Base-by-base conservation (phyloP, 1,284 basidiomycete genomes). In the Heliocybe sulcata region DNA sequence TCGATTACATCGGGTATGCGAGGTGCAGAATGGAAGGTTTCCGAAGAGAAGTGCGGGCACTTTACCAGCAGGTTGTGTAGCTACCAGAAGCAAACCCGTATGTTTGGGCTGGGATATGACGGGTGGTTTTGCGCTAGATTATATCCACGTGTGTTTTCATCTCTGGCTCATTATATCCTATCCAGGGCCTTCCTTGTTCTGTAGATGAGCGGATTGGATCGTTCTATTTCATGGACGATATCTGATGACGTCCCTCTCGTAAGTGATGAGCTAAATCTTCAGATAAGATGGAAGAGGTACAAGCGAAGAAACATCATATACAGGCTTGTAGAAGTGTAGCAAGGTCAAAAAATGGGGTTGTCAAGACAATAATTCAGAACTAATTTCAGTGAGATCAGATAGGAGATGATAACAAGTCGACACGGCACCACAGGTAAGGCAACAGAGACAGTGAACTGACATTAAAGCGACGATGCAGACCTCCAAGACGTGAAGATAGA, bases 1-100 rank as follows among this genome's bases (percentile, higher is more conserved):
- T 92, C 65, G 85, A 92, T 68, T 92, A 92, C 67, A 69, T 92
- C 58, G 77, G 74, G 14, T 92, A 92, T 65, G 80, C 90, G 14
- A 71, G 71, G 56, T 80, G 80, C 65, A 79, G 89, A 42, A 78
- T 90, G 74, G 71, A 75, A 11, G 72, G 72, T 8, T 90, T 90
- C 70, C 77, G 81, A 58, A 69, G 70, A 60, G 85, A 80, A 57
- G 64, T 86, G n/a, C 67, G 69, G 51, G 69, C 67, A 16, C 38
- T 42, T 6, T 42, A 42, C 38, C 8, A n/a, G 19, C 16, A 20
- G 19, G 19, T 6, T 16, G 8, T 16, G 4, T 42, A 42, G 38
- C 38, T 42, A 3, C 38, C 16, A 16, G 33, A 9, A 16, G 9
- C 16, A 20, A 16, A 3, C 38, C 8, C n/a, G 38, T 42, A 42